phyloP scores from a whole-genome alignment of 768 basidiomycete genomes.

The Amanita brunnescens region DNA sequence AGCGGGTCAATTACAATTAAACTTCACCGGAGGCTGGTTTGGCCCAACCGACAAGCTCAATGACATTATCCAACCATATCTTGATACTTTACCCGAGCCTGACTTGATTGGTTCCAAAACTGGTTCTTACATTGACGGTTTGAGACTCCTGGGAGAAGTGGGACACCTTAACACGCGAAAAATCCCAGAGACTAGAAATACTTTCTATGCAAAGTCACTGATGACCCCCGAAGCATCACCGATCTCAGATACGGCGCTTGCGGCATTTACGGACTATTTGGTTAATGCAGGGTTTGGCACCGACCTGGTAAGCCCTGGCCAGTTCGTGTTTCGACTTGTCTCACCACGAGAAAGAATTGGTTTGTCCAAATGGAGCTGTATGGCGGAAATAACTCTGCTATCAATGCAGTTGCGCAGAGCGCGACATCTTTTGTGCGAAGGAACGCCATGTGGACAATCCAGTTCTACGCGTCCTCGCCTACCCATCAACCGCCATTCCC shows the following conservation, averaged over 20 bases:
- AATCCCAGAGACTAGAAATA: constrained; percentile 24
- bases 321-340: no score
- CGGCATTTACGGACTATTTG: constrained; percentile 26
- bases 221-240: constrained; percentile 36
- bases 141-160: constrained; percentile 19
- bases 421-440: constrained; percentile 33
- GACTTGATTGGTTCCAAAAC: constrained; percentile 6
- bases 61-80: constrained; percentile 4
- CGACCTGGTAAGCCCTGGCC: not conserved
- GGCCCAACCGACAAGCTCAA: constrained; percentile 6
- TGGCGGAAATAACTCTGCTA: constrained; percentile 30
- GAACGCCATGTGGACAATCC: constrained; percentile 30
- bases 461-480: constrained; percentile 35
- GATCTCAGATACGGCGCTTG: constrained; percentile 21
- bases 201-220: constrained; percentile 34
- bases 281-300: constrained; percentile 19
- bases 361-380: constrained; percentile 31
- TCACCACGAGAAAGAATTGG: no score
- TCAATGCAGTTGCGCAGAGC: constrained; percentile 25
- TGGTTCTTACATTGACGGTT: constrained; percentile 25
- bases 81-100: constrained; percentile 9
- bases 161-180: constrained; percentile 14
- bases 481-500: constrained; percentile 31
- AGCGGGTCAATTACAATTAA: not conserved
- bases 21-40: constrained; percentile 24